These are phyloP conservation scores for Calycina herbarum DNA, from an alignment of 2,329 filamentous ascomycete species.

Conservation along the genomic window DNA sequence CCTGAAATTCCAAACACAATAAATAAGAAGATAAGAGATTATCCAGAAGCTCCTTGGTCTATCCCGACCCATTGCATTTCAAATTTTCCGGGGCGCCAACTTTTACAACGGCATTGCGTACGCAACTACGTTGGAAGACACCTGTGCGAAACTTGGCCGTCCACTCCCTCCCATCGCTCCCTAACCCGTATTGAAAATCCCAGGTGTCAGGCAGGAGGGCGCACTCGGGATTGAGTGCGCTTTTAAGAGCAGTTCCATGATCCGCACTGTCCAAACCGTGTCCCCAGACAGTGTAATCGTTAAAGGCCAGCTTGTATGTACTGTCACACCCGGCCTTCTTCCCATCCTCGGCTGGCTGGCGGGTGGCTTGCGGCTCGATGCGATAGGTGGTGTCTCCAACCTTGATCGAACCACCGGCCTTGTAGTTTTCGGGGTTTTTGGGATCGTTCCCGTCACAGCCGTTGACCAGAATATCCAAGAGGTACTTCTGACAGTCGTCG, in stretches of 20 bases:
- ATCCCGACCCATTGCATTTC: background rate
- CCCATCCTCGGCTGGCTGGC: background rate
- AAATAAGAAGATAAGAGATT: no score
- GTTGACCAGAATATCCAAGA: background rate
- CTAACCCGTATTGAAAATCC: background rate
- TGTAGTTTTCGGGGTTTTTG: slow-evolving; percentile 8
- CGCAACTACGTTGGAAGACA: background rate
- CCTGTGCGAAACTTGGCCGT: slow-evolving; percentile 3
- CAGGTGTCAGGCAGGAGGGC: background rate
- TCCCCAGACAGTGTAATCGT: background rate
- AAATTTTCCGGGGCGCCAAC: background rate
- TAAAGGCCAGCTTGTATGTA: background rate
- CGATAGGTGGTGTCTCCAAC: background rate
- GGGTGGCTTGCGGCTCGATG: background rate
- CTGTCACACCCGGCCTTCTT: slow-evolving; percentile 1
- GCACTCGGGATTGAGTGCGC: background rate
- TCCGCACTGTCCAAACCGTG: background rate
- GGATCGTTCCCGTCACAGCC: slow-evolving; percentile 7
- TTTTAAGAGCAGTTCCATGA: background rate
- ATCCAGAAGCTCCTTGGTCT: background rate
- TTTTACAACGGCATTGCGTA: background rate
- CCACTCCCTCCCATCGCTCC: background rate
- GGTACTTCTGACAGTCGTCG: slow-evolving; percentile 7
- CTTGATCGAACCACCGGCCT: slow-evolving; percentile 1
- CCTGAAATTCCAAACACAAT: no score